These are phyloP conservation scores for Diphasiastrum complanatum DNA, from an alignment of 83 land plant genomes.

Conservation along the genomic window DNA sequence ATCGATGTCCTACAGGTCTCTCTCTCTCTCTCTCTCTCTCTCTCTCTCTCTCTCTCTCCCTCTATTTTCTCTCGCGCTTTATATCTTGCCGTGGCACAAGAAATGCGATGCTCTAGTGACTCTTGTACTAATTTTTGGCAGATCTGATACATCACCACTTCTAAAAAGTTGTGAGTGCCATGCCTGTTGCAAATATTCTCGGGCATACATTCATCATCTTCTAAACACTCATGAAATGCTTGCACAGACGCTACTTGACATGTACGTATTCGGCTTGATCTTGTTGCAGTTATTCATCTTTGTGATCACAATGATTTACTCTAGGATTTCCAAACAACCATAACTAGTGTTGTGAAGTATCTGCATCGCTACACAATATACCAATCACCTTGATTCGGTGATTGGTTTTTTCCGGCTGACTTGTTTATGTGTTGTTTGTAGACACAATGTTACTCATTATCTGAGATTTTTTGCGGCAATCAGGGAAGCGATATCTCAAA, in stretches of 20 bases:
- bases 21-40: neutral
- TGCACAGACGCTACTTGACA: constrained; percentile 79
- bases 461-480: constrained; percentile 54
- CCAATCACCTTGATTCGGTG: neutral
- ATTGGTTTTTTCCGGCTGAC: neutral
- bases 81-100: neutral
- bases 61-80: neutral
- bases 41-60: constrained; percentile 6
- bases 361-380: neutral
- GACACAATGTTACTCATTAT: constrained; percentile 81
- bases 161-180: constrained; percentile 56
- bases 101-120: neutral
- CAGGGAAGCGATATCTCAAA: constrained; percentile 51
- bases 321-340: neutral
- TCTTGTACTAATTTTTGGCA: constrained; percentile 19
- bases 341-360: neutral
- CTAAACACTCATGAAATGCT: constrained; percentile 90
- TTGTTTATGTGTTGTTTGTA: constrained; percentile 31
- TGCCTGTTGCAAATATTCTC: constrained; percentile 68
- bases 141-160: constrained; percentile 66
- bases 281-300: neutral
- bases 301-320: neutral
- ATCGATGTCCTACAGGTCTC: constrained; percentile 13
- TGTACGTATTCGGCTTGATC: constrained; percentile 33
- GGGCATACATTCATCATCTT: constrained; percentile 80